These are phyloP conservation scores for Camelina sativa DNA, from an alignment of 345 rosid genomes.

Conservation along the genomic window DNA sequence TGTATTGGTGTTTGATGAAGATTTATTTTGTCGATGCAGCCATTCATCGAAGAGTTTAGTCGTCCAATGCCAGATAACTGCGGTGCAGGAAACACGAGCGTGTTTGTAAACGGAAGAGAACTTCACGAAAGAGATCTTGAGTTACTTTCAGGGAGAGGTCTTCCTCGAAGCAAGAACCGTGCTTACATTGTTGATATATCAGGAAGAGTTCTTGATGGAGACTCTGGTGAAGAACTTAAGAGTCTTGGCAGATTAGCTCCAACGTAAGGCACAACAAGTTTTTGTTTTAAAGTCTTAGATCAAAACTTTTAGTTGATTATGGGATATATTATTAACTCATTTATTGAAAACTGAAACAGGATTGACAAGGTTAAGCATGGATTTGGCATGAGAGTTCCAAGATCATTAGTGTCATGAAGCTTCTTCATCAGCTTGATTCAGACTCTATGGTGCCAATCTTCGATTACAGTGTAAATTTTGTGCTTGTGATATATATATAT, in stretches of 20 bases:
- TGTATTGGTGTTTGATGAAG: conserved; percentile 8
- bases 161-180: conserved; percentile 56
- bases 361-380: conserved; percentile 67
- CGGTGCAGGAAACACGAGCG: conserved; percentile 68
- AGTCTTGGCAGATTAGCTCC: conserved; percentile 85
- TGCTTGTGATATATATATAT: background rate
- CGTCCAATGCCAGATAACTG: conserved; percentile 70
- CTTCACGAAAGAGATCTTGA: conserved; percentile 72
- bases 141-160: conserved; percentile 69
- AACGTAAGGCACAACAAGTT: conserved; percentile 58
- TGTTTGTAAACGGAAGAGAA: conserved; percentile 81
- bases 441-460: conserved; percentile 3
- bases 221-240: conserved; percentile 64
- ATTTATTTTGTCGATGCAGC: conserved; percentile 49
- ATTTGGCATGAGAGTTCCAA: conserved; percentile 76
- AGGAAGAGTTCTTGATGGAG: conserved; percentile 77
- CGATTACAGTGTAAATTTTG: conserved; percentile 8
- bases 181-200: conserved; percentile 62
- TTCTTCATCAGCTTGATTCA: conserved; percentile 1
- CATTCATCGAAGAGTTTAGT: conserved; percentile 71
- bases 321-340: background rate
- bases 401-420: conserved; percentile 41
- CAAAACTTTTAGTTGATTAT: background rate
- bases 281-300: background rate
- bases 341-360: conserved; percentile 47